A percentile compares a stretch with the other conserved stretches of the same genome.
Conservation (phyloP, 176 grass and related monocot species). For the Carex kokanica region DNA sequence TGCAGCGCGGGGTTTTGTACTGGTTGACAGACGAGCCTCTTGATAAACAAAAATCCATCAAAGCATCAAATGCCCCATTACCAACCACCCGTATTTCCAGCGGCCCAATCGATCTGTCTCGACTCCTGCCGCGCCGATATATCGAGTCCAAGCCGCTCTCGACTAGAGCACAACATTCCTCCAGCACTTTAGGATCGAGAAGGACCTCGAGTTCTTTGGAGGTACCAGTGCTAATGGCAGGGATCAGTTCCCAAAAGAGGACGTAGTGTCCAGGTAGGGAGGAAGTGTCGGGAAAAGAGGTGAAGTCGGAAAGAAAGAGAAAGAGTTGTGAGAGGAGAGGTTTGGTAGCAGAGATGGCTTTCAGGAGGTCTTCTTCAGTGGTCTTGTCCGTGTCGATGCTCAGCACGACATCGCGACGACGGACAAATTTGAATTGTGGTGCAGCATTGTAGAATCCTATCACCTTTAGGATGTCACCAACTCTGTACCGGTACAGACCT, state of each 20-base stretch:
- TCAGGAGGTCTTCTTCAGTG: too few species aligned
- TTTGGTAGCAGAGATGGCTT: too few species aligned
- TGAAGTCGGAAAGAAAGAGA: too few species aligned
- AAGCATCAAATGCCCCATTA: constrained; percentile 57
- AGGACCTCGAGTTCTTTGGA: not conserved
- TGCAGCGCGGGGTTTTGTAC: constrained; percentile 83
- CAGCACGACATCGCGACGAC: too few species aligned
- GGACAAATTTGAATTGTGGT: too few species aligned
- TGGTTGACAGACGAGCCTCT: constrained; percentile 79
- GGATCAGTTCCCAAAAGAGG: not conserved
- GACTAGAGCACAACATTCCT: constrained; percentile 46
- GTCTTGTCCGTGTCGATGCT: too few species aligned
- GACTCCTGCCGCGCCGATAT: constrained; percentile 53
- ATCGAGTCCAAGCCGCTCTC: constrained; percentile 52
- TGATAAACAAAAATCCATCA: constrained; percentile 74
- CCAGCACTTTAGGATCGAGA: constrained; percentile 14
- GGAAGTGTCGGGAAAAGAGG: too few species aligned
- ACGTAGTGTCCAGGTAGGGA: too few species aligned
- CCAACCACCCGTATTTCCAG: constrained; percentile 62
- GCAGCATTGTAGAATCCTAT: too few species aligned
- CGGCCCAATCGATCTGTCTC: constrained; percentile 54
- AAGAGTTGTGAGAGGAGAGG: too few species aligned
- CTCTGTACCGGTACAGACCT: too few species aligned
- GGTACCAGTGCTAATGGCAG: not conserved
- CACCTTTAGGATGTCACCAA: too few species aligned